Conservation (phyloP, 345 rosid genomes). For the Aquilaria yunnanensis region DNA sequence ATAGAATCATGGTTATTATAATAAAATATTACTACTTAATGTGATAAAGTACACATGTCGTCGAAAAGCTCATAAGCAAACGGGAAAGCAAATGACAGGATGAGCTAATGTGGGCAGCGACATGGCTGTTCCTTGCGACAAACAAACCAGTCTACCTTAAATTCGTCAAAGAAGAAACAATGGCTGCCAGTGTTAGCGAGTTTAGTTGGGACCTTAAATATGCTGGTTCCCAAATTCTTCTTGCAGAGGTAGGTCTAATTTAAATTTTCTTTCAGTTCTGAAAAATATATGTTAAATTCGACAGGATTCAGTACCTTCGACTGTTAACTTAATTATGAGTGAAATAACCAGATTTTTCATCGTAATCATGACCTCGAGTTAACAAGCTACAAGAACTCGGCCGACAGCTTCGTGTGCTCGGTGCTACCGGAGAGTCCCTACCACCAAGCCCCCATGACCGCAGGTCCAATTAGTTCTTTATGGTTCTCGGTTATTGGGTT, state of each 20-base stretch:
- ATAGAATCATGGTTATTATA: too few species aligned
- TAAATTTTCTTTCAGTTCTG: not conserved
- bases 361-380: conserved; percentile 34
- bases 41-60: too few species aligned
- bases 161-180: conserved; percentile 48
- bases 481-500: not conserved
- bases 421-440: conserved; percentile 65
- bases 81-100: conserved; percentile 36
- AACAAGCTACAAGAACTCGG: conserved; percentile 41
- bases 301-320: too few species aligned
- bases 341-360: conserved; percentile 35
- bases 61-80: too few species aligned
- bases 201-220: conserved; percentile 95
- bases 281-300: conserved; percentile 12
- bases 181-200: conserved; percentile 55
- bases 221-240: conserved; percentile 76
- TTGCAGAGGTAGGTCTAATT: conserved; percentile 40
- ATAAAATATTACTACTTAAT: too few species aligned
- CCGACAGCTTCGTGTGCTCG: conserved; percentile 79
- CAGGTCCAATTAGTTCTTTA: conserved; percentile 30
- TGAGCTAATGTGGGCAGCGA: conserved; percentile 92
- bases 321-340: too few species aligned
- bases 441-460: conserved; percentile 47
- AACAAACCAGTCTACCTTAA: conserved; percentile 27
- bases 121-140: conserved; percentile 79